phyloP scores from a whole-genome alignment of 805 yeast species.

The Metschnikowia cubensis region DNA sequence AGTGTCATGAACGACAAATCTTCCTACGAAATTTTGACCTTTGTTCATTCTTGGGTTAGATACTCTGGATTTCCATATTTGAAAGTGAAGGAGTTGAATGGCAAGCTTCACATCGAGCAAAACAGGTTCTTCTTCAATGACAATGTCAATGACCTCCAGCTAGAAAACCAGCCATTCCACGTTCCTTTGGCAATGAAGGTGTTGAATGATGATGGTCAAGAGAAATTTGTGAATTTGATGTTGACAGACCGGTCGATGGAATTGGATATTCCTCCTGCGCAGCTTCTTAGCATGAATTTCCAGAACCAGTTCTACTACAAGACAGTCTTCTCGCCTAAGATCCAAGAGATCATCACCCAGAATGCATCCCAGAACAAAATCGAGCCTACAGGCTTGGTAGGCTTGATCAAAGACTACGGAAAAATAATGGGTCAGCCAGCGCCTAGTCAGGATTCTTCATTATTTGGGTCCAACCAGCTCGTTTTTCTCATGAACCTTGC shows the following conservation, averaged over 20 bases:
- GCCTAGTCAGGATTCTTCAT: slow-evolving; percentile 20
- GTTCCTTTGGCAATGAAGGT: slow-evolving; percentile 51
- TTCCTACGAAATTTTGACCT: slow-evolving; percentile 44
- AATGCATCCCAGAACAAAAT: slow-evolving; percentile 24
- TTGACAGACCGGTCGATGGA: slow-evolving; percentile 40
- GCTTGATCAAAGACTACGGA: slow-evolving; percentile 39
- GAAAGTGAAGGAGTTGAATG: slow-evolving; percentile 27
- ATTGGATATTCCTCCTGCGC: slow-evolving; percentile 26
- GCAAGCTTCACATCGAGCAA: slow-evolving; percentile 32
- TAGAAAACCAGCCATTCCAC: slow-evolving; percentile 59
- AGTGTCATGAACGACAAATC: slow-evolving; percentile 29
- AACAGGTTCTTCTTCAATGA: slow-evolving; percentile 31
- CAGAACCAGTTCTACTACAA: slow-evolving; percentile 46
- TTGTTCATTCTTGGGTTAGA: slow-evolving; percentile 58
- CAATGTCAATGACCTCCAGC: slow-evolving; percentile 22
- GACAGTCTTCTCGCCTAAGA: slow-evolving; percentile 40
- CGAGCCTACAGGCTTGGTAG: slow-evolving; percentile 29
- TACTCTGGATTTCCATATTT: slow-evolving; percentile 58
- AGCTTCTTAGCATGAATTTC: slow-evolving; percentile 41
- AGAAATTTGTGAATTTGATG: slow-evolving; percentile 33
- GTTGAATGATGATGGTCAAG: slow-evolving; percentile 24
- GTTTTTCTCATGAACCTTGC: slow-evolving; percentile 30
- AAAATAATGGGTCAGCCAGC: slow-evolving; percentile 29
- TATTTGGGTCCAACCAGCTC: slow-evolving; percentile 18
- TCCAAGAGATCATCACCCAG: slow-evolving; percentile 13